These are phyloP conservation scores for Linum lewisii DNA, from an alignment of 345 rosid genomes.

Conservation along the genomic window DNA sequence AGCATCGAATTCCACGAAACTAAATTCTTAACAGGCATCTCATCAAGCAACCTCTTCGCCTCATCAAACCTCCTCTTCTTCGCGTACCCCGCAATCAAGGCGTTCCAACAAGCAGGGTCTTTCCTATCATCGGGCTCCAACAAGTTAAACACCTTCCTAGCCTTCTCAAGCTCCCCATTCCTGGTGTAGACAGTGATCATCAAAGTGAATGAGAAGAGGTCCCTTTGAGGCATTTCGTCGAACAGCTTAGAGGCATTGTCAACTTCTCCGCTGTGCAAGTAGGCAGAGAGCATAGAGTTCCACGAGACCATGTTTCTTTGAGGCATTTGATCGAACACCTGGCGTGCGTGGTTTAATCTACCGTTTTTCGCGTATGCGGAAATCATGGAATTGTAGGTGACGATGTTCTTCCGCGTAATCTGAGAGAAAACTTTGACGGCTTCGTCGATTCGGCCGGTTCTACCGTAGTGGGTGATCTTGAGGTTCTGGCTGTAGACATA, in stretches of 20 bases:
- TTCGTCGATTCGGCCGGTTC: conserved; percentile 24
- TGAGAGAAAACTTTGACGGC: conserved; percentile 27
- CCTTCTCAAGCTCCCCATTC: conserved; percentile 25
- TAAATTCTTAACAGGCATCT: conserved; percentile 27
- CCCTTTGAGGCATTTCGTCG: conserved; percentile 21
- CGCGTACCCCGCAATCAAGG: conserved; percentile 31
- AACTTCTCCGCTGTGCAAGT: conserved; percentile 12
- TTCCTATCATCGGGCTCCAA: conserved; percentile 22
- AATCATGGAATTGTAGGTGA: conserved; percentile 36
- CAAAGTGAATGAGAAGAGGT: conserved; percentile 27
- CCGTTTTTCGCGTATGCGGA: conserved; percentile 32
- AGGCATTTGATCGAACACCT: conserved; percentile 29
- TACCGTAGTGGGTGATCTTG: conserved; percentile 28
- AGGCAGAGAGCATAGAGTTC: conserved; percentile 31
- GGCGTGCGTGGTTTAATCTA: conserved; percentile 18
- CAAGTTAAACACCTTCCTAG: conserved; percentile 26
- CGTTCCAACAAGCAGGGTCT: conserved; percentile 32
- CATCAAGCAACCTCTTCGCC: conserved; percentile 23
- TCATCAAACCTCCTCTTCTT: conserved; percentile 27
- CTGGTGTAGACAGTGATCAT: conserved; percentile 28
- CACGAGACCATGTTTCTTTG: conserved; percentile 28
- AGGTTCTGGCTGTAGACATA: conserved; percentile 16
- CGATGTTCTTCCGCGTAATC: conserved; percentile 25
- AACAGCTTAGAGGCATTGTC: conserved; percentile 27
- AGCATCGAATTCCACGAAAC: conserved; percentile 43